Conservation (phyloP, 2,329 filamentous ascomycete genomes). For the Colletotrichum spaethianum region DNA sequence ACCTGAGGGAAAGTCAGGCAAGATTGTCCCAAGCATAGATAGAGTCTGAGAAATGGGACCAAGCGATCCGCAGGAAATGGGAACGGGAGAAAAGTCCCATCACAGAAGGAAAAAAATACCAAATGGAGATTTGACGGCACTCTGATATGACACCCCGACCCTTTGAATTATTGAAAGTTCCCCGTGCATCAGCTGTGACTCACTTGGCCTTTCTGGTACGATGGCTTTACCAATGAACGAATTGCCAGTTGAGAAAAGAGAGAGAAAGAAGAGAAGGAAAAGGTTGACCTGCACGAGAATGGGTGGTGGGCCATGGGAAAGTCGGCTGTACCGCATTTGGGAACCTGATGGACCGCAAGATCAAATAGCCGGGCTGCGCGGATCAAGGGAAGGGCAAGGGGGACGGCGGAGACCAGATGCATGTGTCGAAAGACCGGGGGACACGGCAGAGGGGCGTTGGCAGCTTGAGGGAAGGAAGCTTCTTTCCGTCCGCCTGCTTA, state of each 20-base stretch:
- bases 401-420: constrained; percentile 4
- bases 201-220: not conserved
- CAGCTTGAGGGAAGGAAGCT: not conserved
- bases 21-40: constrained; percentile 1
- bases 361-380: constrained; percentile 20
- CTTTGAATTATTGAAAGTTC: not conserved
- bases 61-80: not conserved
- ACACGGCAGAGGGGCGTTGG: not conserved
- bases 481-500: not conserved
- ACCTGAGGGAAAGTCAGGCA: not conserved
- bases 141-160: not conserved
- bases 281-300: not conserved
- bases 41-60: constrained; percentile 15
- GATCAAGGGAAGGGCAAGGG: constrained; percentile 25
- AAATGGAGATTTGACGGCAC: not conserved
- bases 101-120: not conserved
- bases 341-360: not conserved
- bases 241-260: not conserved
- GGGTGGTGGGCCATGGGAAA: not conserved
- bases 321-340: constrained; percentile 16
- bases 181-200: not conserved
- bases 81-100: not conserved
- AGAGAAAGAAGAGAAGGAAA: not conserved
- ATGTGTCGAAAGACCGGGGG: not conserved
- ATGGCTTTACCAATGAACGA: not conserved